phyloP scores from a whole-genome alignment of 257 asterid genomes.

The Nicotiana undulata region DNA sequence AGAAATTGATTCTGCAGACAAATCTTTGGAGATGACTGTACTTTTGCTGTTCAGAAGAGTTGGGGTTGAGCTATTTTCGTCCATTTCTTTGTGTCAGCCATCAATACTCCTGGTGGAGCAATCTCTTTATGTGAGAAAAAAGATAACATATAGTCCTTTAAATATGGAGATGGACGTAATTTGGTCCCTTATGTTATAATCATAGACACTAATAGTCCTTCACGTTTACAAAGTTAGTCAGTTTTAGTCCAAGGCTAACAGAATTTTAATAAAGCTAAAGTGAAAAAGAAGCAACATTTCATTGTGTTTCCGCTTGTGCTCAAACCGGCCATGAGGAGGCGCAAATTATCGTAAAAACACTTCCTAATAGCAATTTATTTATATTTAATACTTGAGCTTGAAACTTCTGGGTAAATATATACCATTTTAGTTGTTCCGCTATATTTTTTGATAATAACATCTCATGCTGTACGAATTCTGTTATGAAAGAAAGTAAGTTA shows the following conservation, averaged over 20 bases:
- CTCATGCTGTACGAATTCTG: no score
- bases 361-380: no score
- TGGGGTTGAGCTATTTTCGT: not conserved
- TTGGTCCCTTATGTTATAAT: not conserved
- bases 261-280: no score
- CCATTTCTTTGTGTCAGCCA: not conserved
- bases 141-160: not conserved
- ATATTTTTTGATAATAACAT: no score
- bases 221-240: not conserved
- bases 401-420: no score
- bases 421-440: no score
- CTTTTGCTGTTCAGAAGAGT: not conserved
- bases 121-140: not conserved
- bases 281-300: no score
- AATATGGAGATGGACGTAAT: not conserved
- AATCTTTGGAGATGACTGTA: conserved; percentile 8
- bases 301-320: no score
- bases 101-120: not conserved
- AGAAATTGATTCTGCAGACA: conserved; percentile 15
- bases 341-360: no score
- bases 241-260: not conserved
- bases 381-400: no score
- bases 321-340: no score
- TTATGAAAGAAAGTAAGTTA: no score
- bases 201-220: not conserved